These are phyloP conservation scores for Zymoseptoria ardabiliae DNA, from an alignment of 2,329 filamentous ascomycete genomes.

Conservation along the genomic window DNA sequence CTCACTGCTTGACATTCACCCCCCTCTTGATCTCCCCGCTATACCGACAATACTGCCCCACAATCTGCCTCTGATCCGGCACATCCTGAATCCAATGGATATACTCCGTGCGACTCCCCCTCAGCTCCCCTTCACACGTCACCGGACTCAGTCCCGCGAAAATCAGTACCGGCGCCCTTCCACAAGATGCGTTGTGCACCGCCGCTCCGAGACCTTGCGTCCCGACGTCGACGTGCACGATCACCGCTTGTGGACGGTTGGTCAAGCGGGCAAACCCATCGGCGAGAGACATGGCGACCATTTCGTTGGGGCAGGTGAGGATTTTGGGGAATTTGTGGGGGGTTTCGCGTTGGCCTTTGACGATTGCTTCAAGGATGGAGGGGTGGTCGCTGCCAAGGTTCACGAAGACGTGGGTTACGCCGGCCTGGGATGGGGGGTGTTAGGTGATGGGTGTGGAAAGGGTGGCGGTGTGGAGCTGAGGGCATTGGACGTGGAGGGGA, in stretches of 20 bases:
- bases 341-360: conserved; percentile 64
- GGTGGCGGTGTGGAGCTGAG: neutral
- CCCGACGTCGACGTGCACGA: conserved; percentile 75
- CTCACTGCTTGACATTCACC: conserved; percentile 69
- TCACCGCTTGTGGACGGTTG: conserved; percentile 66
- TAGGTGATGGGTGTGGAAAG: neutral
- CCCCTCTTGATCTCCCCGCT: conserved; percentile 75
- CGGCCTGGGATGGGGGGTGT: conserved; percentile 35
- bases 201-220: conserved; percentile 72
- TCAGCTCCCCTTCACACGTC: conserved; percentile 69
- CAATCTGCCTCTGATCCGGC: conserved; percentile 71
- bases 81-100: conserved; percentile 85
- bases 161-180: conserved; percentile 66
- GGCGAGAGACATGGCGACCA: conserved; percentile 72
- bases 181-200: conserved; percentile 70
- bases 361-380: conserved; percentile 72
- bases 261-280: conserved; percentile 71
- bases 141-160: conserved; percentile 73
- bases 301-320: conserved; percentile 77
- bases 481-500: neutral
- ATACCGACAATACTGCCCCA: conserved; percentile 81
- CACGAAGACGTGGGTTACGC: conserved; percentile 55
- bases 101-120: conserved; percentile 71
- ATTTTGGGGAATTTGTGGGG: conserved; percentile 60
- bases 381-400: conserved; percentile 68